Evolutionary conservation across 2,329 filamentous ascomycete species (phyloP).

Genomic region (Monilinia polystroma): DNA sequence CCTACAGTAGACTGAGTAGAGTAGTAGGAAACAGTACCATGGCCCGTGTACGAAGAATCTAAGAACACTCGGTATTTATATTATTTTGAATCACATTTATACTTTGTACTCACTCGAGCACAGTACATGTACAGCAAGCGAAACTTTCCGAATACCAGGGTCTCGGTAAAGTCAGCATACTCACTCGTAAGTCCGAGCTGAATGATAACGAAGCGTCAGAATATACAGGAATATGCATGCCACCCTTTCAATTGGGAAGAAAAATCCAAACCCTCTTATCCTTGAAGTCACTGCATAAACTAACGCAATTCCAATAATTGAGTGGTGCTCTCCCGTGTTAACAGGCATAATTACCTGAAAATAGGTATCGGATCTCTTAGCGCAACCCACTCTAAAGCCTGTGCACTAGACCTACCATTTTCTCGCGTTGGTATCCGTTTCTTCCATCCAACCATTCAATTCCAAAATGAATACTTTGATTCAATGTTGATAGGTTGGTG

Average conservation of each 20-base stretch:
- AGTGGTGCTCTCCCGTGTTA: not conserved
- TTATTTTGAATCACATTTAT: not conserved
- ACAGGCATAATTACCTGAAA: not conserved
- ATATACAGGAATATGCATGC: not conserved
- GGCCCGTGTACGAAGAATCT: not conserved
- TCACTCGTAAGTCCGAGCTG: not conserved
- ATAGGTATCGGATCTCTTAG: not conserved
- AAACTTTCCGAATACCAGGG: not conserved
- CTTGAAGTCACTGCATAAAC: too few relatives aligned
- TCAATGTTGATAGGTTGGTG: not conserved
- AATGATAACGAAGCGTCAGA: not conserved
- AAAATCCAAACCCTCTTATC: not conserved
- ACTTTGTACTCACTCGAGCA: not conserved
- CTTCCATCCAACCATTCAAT: not conserved
- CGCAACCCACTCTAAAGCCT: not conserved
- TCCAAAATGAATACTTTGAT: not conserved
- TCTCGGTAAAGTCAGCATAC: not conserved
- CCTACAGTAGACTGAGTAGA: not conserved
- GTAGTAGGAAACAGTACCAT: not conserved
- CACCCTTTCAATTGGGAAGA: not conserved
- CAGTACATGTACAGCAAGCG: not conserved
- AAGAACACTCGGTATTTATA: not conserved
- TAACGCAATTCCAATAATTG: not conserved
- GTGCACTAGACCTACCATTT: not conserved
- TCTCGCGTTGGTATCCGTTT: not conserved